Percentiles rank a stretch among this genome's conserved stretches.
Conservation (phyloP, 1,284 basidiomycete species). For the Sanghuangporus weigelae region DNA sequence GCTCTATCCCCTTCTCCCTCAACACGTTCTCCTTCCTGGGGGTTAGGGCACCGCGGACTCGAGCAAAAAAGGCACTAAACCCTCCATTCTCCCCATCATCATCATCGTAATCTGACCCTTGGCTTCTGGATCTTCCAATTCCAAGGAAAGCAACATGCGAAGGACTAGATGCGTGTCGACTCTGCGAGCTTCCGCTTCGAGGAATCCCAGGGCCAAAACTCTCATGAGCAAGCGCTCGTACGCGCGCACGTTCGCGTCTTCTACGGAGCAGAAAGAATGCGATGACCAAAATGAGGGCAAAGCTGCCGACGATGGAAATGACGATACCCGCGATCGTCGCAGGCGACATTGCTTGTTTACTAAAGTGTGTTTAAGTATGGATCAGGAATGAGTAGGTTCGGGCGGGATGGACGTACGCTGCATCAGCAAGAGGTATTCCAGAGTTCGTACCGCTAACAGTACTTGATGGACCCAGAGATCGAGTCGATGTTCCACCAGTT, state of each 20-base stretch:
- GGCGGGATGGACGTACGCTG: not conserved
- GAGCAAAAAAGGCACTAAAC: not conserved
- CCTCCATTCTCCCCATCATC: not conserved
- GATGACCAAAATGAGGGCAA: conserved; percentile 6
- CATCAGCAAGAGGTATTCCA: not conserved
- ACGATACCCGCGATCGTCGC: conserved; percentile 3
- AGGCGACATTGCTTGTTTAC: not conserved
- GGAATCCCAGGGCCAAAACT: conserved; percentile 2
- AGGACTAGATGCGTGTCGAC: conserved; percentile 7
- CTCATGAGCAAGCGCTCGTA: conserved; percentile 4
- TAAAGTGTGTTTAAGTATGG: not conserved
- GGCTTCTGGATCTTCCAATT: not conserved
- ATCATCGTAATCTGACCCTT: not conserved
- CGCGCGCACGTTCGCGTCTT: not conserved
- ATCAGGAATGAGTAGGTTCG: not conserved
- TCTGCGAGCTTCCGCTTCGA: not conserved
- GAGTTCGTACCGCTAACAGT: not conserved
- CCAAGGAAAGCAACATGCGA: conserved; percentile 8
- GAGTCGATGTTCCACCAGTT: not conserved
- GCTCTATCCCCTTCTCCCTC: not conserved
- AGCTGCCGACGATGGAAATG: not conserved
- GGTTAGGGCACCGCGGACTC: not conserved
- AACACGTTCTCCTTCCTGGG: not conserved
- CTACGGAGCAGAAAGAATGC: conserved; percentile 1
- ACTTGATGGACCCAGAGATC: not conserved